phyloP scores from a whole-genome alignment of 2,329 filamentous ascomycete genomes.

The Cadophora malorum region DNA sequence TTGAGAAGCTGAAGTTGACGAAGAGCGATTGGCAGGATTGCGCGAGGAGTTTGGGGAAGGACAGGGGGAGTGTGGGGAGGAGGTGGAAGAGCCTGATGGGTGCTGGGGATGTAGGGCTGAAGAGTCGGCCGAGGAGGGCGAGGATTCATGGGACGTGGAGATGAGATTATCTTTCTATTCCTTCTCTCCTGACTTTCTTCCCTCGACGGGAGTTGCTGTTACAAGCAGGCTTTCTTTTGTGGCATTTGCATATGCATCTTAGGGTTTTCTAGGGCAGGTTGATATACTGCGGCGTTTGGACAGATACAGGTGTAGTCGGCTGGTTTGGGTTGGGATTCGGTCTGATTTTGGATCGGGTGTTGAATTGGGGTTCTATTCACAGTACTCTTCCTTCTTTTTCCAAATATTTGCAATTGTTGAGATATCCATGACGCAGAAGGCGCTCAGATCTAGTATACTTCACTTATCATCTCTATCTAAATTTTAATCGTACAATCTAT shows the following conservation, averaged over 20 bases:
- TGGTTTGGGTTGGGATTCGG: not conserved
- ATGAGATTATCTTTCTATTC: constrained; percentile 38
- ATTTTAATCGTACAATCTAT: constrained; percentile 6
- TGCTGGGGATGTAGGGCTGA: constrained; percentile 65
- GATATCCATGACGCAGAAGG: constrained; percentile 21
- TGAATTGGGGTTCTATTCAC: not conserved
- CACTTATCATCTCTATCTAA: not conserved
- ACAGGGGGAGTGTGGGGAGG: constrained; percentile 61
- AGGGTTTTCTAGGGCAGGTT: constrained; percentile 20
- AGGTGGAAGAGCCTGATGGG: constrained; percentile 69
- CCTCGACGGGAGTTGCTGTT: not conserved
- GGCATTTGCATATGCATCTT: constrained; percentile 20
- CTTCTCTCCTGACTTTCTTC: constrained; percentile 7
- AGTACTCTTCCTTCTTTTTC: not conserved
- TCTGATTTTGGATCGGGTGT: not conserved
- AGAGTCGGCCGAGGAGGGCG: constrained; percentile 49
- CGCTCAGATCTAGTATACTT: constrained; percentile 7
- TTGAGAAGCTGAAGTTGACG: constrained; percentile 69
- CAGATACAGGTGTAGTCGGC: not conserved
- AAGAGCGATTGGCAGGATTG: constrained; percentile 73
- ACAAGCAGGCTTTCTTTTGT: not conserved
- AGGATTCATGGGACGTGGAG: constrained; percentile 64
- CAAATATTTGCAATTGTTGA: not conserved
- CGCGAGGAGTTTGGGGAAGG: constrained; percentile 66
- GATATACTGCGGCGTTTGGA: constrained; percentile 8